Conservation (phyloP, 257 asterid genomes). For the Lycium barbarum region DNA sequence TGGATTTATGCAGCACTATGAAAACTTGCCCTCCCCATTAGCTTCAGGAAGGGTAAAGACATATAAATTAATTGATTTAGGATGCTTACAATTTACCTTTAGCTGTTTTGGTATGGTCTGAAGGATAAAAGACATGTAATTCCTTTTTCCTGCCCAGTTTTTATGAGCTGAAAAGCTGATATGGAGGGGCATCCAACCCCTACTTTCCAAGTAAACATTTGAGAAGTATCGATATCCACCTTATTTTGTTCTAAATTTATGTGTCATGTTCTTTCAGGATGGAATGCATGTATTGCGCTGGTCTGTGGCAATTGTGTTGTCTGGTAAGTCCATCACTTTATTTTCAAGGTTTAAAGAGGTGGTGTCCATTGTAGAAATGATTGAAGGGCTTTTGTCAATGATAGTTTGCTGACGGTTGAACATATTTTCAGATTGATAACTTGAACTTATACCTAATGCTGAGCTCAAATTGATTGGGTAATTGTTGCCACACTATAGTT, state of each 20-base stretch:
- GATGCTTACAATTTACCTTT: neutral
- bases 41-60: neutral
- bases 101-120: neutral
- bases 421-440: neutral
- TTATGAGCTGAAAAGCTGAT: neutral
- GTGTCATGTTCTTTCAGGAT: slow-evolving; percentile 56
- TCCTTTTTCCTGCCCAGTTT: neutral
- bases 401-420: neutral
- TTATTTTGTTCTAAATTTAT: slow-evolving; percentile 33
- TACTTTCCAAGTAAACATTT: neutral
- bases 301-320: slow-evolving; percentile 97
- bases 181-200: neutral
- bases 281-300: slow-evolving; percentile 99
- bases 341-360: neutral
- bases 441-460: neutral
- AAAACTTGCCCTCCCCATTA: neutral
- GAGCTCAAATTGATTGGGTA: neutral
- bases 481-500: neutral
- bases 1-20: neutral
- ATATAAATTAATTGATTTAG: neutral
- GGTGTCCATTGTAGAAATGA: neutral
- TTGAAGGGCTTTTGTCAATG: neutral
- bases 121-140: neutral
- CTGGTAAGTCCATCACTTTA: slow-evolving; percentile 64
- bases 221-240: neutral